Evolutionary conservation across 495 filamentous ascomycete species (phyloP), one percentile per base, ranked within the genome.

Genomic region (Cudoniella acicularis): DNA sequence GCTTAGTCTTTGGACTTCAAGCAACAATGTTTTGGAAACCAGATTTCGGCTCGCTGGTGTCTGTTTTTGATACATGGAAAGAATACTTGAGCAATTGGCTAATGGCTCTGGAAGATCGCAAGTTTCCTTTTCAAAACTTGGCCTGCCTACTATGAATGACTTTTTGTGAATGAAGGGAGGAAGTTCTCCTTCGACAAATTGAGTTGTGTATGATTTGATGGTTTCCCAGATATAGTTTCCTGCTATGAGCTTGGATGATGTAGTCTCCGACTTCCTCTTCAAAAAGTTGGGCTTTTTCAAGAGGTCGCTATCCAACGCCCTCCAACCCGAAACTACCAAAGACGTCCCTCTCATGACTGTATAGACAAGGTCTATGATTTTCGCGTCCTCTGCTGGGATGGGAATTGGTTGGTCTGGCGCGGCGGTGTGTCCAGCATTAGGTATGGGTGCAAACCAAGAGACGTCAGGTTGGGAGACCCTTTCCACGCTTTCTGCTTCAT

Each of bases 401-500:
- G n/a, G n/a, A n/a, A n/a, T n/a, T n/a, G n/a, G n/a, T n/a, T n/a
- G n/a, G n/a, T n/a, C n/a, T n/a, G n/a, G n/a, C n/a, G n/a, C n/a
- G n/a, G n/a, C n/a, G n/a, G n/a, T n/a, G n/a, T n/a, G n/a, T n/a
- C n/a, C n/a, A n/a, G n/a, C n/a, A n/a, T n/a, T n/a, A n/a, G n/a
- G n/a, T n/a, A n/a, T n/a, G n/a, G n/a, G n/a, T n/a, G n/a, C n/a
- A n/a, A n/a, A n/a, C n/a, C n/a, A n/a, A n/a, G n/a, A n/a, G n/a
- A n/a, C n/a, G n/a, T n/a, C n/a, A n/a, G n/a, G n/a, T n/a, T n/a
- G n/a, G n/a, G n/a, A 18, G 17, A 42, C 18, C 9, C 23, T 45
- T 24, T 0, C 49, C 24, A 59, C 65, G 17, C 24, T 3, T 16
- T 22, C 16, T 48, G 70, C 69, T 40, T 70, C 77, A 41, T 70